Percentiles rank a stretch among this genome's conserved stretches.
phyloP scores from a whole-genome alignment of 345 rosid species.

The Angophora floribunda region DNA sequence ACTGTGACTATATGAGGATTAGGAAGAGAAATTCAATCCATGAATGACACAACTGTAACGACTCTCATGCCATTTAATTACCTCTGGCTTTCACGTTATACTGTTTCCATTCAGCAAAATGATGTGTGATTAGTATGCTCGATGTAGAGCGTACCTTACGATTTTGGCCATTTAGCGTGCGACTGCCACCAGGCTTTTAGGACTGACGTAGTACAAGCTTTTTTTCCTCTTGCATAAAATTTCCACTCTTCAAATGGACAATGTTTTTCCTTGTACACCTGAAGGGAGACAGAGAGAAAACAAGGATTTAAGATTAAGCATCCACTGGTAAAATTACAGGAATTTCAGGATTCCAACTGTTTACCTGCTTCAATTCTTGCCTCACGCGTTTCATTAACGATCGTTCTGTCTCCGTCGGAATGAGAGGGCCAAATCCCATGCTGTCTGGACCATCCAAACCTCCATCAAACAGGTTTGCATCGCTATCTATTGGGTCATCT shows the following conservation, averaged over 20 bases:
- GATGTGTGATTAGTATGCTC: neutral
- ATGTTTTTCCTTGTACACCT: constrained; percentile 95
- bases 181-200: constrained; percentile 94
- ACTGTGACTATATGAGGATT: neutral
- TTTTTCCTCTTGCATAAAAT: too few species aligned
- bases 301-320: neutral
- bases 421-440: constrained; percentile 88
- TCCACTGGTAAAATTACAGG: neutral
- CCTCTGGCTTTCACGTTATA: neutral
- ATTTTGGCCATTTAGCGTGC: constrained; percentile 89
- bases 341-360: neutral
- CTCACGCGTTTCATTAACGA: constrained; percentile 95
- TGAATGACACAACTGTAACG: neutral
- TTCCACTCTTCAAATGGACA: too few species aligned
- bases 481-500: constrained; percentile 86
- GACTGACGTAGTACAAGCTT: too few species aligned
- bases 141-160: constrained; percentile 51
- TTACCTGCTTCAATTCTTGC: constrained; percentile 86
- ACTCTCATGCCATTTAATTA: neutral
- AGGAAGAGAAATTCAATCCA: neutral
- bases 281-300: neutral
- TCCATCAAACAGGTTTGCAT: constrained; percentile 70
- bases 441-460: constrained; percentile 53
- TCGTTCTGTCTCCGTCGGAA: constrained; percentile 89
- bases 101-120: neutral